Evolutionary conservation across 257 asterid genomes (phyloP), one percentile per base, ranked within the genome.

Genomic region (Scutellaria minor): DNA sequence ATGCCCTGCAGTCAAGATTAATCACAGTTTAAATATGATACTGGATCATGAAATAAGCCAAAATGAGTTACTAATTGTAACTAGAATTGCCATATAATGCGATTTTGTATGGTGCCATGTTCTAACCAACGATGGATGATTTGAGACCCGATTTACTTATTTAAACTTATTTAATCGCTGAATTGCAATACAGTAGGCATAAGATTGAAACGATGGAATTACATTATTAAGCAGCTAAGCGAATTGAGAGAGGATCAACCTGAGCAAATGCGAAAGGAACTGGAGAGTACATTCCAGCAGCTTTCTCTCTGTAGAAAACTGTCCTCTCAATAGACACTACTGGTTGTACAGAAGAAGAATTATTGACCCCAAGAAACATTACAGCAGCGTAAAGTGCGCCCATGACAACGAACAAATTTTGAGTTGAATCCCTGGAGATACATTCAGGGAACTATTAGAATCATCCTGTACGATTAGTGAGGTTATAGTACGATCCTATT

Each of bases 241-340:
- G 37, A 70, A 42, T 35, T 68, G 31, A 27, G 24, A 68, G 47
- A 55, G 59, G 41, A 66, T 75, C 72, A 59, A 92, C 98, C 94
- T 92, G 98, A 13, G 98, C 96, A 64, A 80, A 73, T 52, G 96
- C 96, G 70, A 90, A 92, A 56, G 96, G 90, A 60, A 80, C 24
- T 12, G 98, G 86, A 20, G 96, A 82, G 78, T 84, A 92, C 96
- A 92, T 84, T 75, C 96, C 98, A 59, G 98, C 96, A 66, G 98
- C 98, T 75, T 81, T 85, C 80, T 92, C 98, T 75, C 98, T 77
- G 76, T 92, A 92, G 91, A 92, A 92, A 72, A 92, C 98, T 47
- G 92, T 92, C 73, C 98, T 85, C 83, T 88, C 96, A 66, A 86
- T 87, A 66, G 96, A 80, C 73, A 90, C 76, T 52, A 92, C 71